A percentile compares a stretch with the other conserved stretches of the same genome.
Conservation (phyloP, 2,329 filamentous ascomycete species). For the Nemania bipapillata region DNA sequence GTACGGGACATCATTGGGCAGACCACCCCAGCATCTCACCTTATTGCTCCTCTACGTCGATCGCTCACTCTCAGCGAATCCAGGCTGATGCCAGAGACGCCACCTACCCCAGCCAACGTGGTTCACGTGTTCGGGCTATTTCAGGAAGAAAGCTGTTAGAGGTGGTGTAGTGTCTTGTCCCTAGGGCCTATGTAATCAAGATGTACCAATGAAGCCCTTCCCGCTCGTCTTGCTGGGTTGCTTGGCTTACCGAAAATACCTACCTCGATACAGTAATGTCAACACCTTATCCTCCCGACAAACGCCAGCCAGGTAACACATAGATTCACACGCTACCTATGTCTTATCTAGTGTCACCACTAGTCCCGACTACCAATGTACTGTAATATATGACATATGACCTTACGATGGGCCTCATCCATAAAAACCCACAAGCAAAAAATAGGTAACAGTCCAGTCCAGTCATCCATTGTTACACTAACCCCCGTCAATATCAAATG, state of each 20-base stretch:
- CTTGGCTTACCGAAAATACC: constrained; percentile 12
- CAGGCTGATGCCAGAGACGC: constrained; percentile 24
- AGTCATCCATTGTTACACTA: background rate
- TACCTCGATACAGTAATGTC: background rate
- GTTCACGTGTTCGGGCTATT: constrained; percentile 29
- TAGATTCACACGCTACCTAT: background rate
- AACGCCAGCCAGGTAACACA: background rate
- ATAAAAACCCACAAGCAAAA: background rate
- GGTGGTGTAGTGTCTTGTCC: background rate
- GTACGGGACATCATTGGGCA: constrained; percentile 29
- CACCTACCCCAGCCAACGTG: constrained; percentile 31
- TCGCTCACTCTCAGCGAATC: constrained; percentile 33
- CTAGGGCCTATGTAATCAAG: constrained; percentile 15
- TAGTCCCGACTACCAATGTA: constrained; percentile 6
- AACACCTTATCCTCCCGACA: background rate
- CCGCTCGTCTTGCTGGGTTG: background rate
- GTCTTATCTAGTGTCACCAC: constrained; percentile 8
- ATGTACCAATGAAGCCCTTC: constrained; percentile 12
- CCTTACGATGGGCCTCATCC: background rate
- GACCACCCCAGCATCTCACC: constrained; percentile 29
- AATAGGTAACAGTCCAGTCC: background rate
- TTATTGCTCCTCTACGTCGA: constrained; percentile 39
- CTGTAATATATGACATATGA: constrained; percentile 8
- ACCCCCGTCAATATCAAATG: constrained; percentile 9
- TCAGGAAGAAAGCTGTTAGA: constrained; percentile 22